Conservation (phyloP, 208 protist genomes). For the Acanthamoeba castellanii region DNA sequence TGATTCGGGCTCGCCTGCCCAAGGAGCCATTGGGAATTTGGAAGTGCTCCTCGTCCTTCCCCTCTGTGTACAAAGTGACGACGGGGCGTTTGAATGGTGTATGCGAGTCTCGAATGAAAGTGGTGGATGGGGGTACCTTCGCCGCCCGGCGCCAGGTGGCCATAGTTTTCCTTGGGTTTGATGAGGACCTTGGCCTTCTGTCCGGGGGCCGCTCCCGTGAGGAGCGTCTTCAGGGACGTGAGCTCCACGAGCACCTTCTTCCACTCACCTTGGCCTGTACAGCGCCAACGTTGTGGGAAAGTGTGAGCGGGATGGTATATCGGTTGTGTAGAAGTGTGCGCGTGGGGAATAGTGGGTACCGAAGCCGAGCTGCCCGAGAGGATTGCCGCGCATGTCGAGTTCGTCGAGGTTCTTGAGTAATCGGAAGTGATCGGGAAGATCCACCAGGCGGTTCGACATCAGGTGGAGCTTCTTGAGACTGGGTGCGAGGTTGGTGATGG, state of each 20-base stretch:
- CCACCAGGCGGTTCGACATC: slow-evolving; percentile 43
- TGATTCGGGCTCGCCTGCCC: background rate
- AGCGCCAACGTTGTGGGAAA: background rate
- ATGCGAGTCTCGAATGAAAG: no score
- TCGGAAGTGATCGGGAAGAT: slow-evolving; percentile 63
- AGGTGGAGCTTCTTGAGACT: slow-evolving; percentile 65
- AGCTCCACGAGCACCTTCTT: slow-evolving; percentile 68
- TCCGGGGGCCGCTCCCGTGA: slow-evolving; percentile 42
- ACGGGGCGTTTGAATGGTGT: no score
- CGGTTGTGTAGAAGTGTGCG: background rate
- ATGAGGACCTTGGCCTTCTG: slow-evolving; percentile 64
- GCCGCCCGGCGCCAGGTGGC: background rate
- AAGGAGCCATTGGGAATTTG: slow-evolving; percentile 43
- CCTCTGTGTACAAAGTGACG: background rate
- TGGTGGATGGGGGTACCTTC: background rate
- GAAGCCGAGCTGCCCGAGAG: slow-evolving; percentile 64
- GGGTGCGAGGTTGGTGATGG: slow-evolving; percentile 27
- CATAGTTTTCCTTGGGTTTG: slow-evolving; percentile 57
- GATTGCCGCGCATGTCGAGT: slow-evolving; percentile 65
- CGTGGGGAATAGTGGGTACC: background rate
- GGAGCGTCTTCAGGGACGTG: slow-evolving; percentile 65
- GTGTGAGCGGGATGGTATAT: background rate
- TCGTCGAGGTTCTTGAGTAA: slow-evolving; percentile 68
- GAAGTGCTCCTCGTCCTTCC: slow-evolving; percentile 15
- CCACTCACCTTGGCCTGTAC: slow-evolving; percentile 61